Conservation (phyloP, 805 yeast species). For the Yarrowia osloensis region DNA sequence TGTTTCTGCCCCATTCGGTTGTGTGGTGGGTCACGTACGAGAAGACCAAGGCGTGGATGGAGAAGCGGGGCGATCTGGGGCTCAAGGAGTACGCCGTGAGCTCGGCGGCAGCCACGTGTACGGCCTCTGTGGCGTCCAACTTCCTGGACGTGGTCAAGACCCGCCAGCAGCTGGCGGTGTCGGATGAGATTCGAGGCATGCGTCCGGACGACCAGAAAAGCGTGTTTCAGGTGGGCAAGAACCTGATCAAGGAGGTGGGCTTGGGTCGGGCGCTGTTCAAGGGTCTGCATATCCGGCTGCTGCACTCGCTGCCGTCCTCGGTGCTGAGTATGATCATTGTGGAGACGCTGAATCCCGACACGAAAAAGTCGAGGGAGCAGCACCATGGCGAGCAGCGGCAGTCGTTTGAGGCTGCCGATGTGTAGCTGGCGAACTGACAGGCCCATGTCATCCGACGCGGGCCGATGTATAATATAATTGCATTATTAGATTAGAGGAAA, state of each 20-base stretch:
- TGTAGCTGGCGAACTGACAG: too few relatives aligned
- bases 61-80: constrained; percentile 31
- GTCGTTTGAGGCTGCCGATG: constrained; percentile 14
- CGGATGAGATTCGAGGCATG: constrained; percentile 44
- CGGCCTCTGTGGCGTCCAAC: constrained; percentile 45
- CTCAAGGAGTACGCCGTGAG: constrained; percentile 41
- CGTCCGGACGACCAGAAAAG: constrained; percentile 46
- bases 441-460: too few relatives aligned
- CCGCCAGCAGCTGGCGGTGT: constrained; percentile 48
- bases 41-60: constrained; percentile 27
- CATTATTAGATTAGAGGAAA: neutral
- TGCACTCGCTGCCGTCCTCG: constrained; percentile 46
- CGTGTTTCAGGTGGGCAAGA: constrained; percentile 41
- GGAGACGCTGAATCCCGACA: constrained; percentile 46
- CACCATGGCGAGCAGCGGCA: constrained; percentile 12
- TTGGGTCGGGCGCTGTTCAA: constrained; percentile 42
- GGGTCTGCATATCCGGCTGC: constrained; percentile 45
- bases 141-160: constrained; percentile 48
- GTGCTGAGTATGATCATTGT: constrained; percentile 48
- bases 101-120: constrained; percentile 44
- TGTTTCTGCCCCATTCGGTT: constrained; percentile 36
- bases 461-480: neutral
- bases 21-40: constrained; percentile 39
- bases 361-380: constrained; percentile 10
- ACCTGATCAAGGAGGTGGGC: constrained; percentile 45